phyloP scores from a whole-genome alignment of 1,284 basidiomycete species.

The Ceratobasidium papillatum region DNA sequence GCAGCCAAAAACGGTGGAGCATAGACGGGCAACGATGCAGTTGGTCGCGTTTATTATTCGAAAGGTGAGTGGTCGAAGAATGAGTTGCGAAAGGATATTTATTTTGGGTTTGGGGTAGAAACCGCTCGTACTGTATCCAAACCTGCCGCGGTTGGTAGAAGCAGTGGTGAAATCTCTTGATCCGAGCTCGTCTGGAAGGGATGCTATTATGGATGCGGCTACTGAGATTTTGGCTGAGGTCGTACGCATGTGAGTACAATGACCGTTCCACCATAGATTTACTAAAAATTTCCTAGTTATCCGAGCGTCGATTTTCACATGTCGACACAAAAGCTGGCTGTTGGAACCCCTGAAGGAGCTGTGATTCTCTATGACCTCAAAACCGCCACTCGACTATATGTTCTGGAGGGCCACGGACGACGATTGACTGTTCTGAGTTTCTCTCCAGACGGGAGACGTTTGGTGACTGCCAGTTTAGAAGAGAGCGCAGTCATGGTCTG shows the following conservation, averaged over 20 bases:
- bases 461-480: conserved; percentile 87
- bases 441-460: conserved; percentile 89
- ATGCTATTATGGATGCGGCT: conserved; percentile 88
- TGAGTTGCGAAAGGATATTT: not conserved
- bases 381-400: conserved; percentile 92
- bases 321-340: conserved; percentile 84
- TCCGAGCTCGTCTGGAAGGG: conserved; percentile 86
- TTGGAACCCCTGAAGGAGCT: conserved; percentile 93
- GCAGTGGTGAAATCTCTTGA: conserved; percentile 97
- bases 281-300: conserved; percentile 64
- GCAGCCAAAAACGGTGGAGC: conserved; percentile 77
- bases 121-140: conserved; percentile 85
- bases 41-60: conserved; percentile 93
- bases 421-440: conserved; percentile 84
- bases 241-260: conserved; percentile 77
- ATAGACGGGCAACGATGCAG: conserved; percentile 90
- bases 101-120: conserved; percentile 61
- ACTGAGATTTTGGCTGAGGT: conserved; percentile 93
- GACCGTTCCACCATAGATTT: not conserved
- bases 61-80: conserved; percentile 62
- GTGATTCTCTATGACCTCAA: conserved; percentile 98
- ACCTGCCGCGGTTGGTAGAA: conserved; percentile 88
- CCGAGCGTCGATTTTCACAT: conserved; percentile 92
- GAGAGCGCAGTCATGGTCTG: conserved; percentile 85
- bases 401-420: conserved; percentile 89